Conservation (phyloP, 176 grass and related monocot species). For the Oryza punctata region DNA sequence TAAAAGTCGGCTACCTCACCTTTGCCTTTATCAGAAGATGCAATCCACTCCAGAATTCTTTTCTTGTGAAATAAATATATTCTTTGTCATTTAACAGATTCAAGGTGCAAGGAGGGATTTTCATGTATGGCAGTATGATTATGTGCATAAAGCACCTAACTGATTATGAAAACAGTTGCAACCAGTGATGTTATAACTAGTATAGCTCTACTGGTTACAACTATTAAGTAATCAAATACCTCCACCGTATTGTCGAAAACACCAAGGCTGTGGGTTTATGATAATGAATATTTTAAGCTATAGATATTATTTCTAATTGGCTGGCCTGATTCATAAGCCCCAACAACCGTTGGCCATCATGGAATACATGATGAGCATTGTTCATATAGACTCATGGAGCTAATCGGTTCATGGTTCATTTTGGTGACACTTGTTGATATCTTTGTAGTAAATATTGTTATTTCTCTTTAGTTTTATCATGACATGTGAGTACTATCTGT, state of each 20-base stretch:
- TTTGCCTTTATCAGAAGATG: not conserved
- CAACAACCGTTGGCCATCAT: not conserved
- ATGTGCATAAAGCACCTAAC: not conserved
- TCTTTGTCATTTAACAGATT: not conserved
- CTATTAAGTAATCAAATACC: not conserved
- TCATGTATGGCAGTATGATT: not conserved
- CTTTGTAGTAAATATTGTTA: not conserved
- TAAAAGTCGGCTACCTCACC: not conserved
- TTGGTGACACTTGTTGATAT: not conserved
- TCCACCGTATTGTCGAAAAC: not conserved
- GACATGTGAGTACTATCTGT: not conserved
- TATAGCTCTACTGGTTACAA: not conserved
- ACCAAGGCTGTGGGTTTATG: not conserved
- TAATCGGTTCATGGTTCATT: not conserved
- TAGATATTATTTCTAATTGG: not conserved
- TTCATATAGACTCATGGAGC: not conserved
- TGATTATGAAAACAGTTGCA: not conserved
- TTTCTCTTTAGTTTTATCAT: not conserved
- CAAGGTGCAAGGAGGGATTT: not conserved
- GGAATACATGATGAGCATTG: not conserved
- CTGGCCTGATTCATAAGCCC: not conserved
- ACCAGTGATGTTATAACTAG: constrained; percentile 9
- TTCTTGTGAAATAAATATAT: not conserved
- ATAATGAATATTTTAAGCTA: not conserved
- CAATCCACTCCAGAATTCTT: not conserved